A percentile compares a stretch with the other conserved stretches of the same genome.
Conservation (phyloP, 257 asterid species). For the Solanum microdontum region DNA sequence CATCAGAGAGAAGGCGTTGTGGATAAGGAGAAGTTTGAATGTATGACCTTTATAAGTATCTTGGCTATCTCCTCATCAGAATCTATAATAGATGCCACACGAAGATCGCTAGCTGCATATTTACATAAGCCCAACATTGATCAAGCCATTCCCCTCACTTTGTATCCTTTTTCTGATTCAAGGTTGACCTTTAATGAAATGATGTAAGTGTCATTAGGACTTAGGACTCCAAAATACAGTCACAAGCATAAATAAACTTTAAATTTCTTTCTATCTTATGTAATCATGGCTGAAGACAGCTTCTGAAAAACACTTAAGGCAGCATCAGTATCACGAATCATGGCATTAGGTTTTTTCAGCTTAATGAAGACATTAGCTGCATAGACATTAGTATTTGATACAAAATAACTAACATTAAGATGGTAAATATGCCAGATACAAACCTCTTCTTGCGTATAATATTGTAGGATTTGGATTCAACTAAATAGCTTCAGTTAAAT, state of each 20-base stretch:
- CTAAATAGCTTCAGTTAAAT: constrained; percentile 47
- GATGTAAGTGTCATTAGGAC: background rate
- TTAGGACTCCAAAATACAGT: background rate
- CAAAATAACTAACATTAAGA: background rate
- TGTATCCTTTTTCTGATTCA: constrained; percentile 77
- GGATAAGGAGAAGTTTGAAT: background rate
- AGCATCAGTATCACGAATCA: constrained; percentile 65
- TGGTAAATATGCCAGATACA: background rate
- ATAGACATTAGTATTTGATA: background rate
- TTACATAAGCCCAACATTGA: constrained; percentile 75
- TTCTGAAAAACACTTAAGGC: constrained; percentile 39
- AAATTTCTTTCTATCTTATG: background rate
- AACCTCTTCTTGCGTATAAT: constrained; percentile 55
- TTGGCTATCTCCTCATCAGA: constrained; percentile 55
- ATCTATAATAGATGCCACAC: constrained; percentile 51
- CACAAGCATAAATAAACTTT: background rate
- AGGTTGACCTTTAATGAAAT: constrained; percentile 44
- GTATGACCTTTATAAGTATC: constrained; percentile 45
- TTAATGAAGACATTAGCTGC: constrained; percentile 49
- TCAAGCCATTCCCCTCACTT: constrained; percentile 69
- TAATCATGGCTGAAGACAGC: background rate
- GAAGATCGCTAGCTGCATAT: constrained; percentile 71
- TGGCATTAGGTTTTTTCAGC: constrained; percentile 71
- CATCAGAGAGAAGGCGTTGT: background rate
- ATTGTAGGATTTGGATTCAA: constrained; percentile 57